Base-by-base conservation (phyloP, 768 basidiomycete species). In the Suillus bovinus region DNA sequence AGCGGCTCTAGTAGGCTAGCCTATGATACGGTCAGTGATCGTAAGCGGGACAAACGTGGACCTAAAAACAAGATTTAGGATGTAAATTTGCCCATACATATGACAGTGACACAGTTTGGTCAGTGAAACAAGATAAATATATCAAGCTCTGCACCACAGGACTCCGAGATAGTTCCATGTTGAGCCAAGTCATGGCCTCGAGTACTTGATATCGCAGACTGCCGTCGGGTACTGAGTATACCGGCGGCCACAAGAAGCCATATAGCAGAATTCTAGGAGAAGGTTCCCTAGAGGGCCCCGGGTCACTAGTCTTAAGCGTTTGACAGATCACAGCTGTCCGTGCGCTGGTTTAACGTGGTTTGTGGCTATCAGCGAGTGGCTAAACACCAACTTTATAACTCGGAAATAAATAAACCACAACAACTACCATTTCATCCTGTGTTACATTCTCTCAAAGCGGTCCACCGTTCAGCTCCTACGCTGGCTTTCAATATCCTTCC, bases 401-500 rank as follows among this genome's bases (percentile, higher is more conserved):
- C 17, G 34, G 27, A 9, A 11, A 63, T 58, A 74, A 74, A 74
- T 62, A 74, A 53, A 42, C 7, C 47, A 64, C 66, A 75, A 74
- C 72, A 74, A 64, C 56, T n/a, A 64, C 67, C 63, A 64, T 67
- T 71, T 67, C 68, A 68, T 70, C 75, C 73, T 69, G 74, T 71
- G 73, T 71, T 66, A 68, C 69, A 64, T 67, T 74, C 71, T 73
- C 71, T 76, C 61, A 64, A 67, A 68, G 67, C 31, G 66, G 62
- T 61, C 59, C 71, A 74, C 63, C 67, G 68, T 69, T 60, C 65
- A 70, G 73, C 70, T 73, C 71, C 72, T 60, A 60, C 71, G 74
- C 74, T 76, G 73, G 73, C 72, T 76, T 76, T 74, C 72, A 74
- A 74, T 74, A 70, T 70, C 67, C 56, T 66, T 69, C 67, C 54